Evolutionary conservation across 2,329 filamentous ascomycete genomes (phyloP).

Genomic region (Neopestalotiopsis sp.): DNA sequence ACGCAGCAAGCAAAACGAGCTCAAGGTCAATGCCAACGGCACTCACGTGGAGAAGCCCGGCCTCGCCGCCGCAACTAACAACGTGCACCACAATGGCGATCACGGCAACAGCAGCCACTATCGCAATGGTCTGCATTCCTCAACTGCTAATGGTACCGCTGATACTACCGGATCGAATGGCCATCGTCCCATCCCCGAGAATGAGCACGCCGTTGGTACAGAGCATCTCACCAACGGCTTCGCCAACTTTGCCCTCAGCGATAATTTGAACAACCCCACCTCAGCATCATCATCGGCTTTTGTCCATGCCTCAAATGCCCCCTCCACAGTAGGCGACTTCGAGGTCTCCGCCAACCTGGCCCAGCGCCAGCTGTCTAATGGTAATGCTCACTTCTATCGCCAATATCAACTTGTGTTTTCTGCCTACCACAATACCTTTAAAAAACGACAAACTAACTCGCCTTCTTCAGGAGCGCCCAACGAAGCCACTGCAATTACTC

Average conservation of each 20-base stretch:
- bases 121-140: constrained; percentile 16
- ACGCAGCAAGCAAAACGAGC: constrained; percentile 17
- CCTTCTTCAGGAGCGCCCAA: neutral
- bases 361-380: neutral
- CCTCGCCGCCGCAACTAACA: constrained; percentile 16
- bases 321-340: constrained; percentile 12
- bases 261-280: constrained; percentile 9
- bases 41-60: constrained; percentile 32
- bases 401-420: neutral
- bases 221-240: constrained; percentile 13
- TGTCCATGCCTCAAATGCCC: neutral
- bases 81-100: neutral
- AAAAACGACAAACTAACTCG: neutral
- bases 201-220: neutral
- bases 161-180: neutral
- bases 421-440: neutral
- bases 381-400: neutral
- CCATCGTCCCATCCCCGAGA: neutral
- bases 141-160: neutral
- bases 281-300: neutral
- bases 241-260: constrained; percentile 18
- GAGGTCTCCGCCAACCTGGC: constrained; percentile 2
- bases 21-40: constrained; percentile 29
- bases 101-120: constrained; percentile 16
- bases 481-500: neutral